Conservation (phyloP, 1,284 basidiomycete genomes). For the Phlebopus sp. region DNA sequence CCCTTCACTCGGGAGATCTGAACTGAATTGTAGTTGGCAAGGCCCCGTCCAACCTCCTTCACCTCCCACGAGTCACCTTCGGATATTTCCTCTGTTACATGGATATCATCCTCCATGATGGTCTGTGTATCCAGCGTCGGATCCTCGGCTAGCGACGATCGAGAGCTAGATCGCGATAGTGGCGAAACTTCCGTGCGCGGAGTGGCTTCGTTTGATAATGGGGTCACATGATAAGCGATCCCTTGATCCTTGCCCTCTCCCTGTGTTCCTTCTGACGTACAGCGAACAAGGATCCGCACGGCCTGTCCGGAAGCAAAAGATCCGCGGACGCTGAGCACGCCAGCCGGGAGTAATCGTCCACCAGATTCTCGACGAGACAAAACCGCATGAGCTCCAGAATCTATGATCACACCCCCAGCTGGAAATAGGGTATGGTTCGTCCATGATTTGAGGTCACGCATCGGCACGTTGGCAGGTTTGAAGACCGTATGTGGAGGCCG, state of each 20-base stretch:
- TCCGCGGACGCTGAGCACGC: slow-evolving; percentile 85
- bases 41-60: slow-evolving; percentile 88
- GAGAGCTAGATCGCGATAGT: slow-evolving; percentile 38
- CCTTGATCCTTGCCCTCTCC: slow-evolving; percentile 17
- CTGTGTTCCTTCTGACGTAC: slow-evolving; percentile 27
- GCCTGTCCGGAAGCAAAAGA: slow-evolving; percentile 94
- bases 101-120: slow-evolving; percentile 30
- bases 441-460: slow-evolving; percentile 94
- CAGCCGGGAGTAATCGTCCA: slow-evolving; percentile 86
- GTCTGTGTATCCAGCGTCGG: slow-evolving; percentile 23
- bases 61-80: slow-evolving; percentile 67
- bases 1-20: slow-evolving; percentile 91
- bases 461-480: slow-evolving; percentile 67
- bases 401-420: slow-evolving; percentile 85
- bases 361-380: slow-evolving; percentile 84
- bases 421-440: slow-evolving; percentile 91
- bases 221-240: neutral
- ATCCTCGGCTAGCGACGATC: slow-evolving; percentile 34
- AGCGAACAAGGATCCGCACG: slow-evolving; percentile 76
- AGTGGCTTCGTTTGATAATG: neutral
- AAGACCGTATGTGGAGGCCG: slow-evolving; percentile 89
- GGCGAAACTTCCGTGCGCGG: slow-evolving; percentile 28
- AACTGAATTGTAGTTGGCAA: slow-evolving; percentile 94
- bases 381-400: slow-evolving; percentile 85
- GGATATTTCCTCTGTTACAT: slow-evolving; percentile 26